A percentile compares a stretch with the other conserved stretches of the same genome.
These are phyloP conservation scores for Rhodotorula kratochvilovae DNA, from an alignment of 768 basidiomycete species.

Conservation along the genomic window DNA sequence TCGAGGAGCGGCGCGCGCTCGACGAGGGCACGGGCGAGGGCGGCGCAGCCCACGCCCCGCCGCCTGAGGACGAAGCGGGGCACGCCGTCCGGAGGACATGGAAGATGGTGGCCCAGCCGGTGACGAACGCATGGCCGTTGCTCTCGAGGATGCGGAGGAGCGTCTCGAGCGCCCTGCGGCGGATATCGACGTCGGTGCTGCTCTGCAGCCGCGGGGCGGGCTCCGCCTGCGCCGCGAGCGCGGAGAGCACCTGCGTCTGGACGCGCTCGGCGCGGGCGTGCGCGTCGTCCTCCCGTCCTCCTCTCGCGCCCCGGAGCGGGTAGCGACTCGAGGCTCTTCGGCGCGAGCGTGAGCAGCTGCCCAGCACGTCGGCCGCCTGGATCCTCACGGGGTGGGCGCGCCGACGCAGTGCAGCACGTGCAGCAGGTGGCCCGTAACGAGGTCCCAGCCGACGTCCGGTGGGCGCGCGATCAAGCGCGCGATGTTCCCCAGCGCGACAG, in stretches of 20 bases:
- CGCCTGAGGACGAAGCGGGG: conserved; percentile 51
- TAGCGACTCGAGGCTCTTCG: conserved; percentile 53
- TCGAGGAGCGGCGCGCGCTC: conserved; percentile 11
- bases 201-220: conserved; percentile 50
- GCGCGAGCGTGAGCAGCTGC: conserved; percentile 72
- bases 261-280: conserved; percentile 64
- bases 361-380: conserved; percentile 80
- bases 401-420: conserved; percentile 64
- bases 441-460: conserved; percentile 66
- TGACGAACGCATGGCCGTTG: conserved; percentile 82
- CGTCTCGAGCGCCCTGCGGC: conserved; percentile 81
- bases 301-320: conserved; percentile 3
- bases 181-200: conserved; percentile 64
- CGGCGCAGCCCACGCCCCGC: background rate
- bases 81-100: conserved; percentile 87
- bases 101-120: conserved; percentile 92
- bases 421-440: conserved; percentile 73
- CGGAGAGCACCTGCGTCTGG: conserved; percentile 78
- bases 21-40: conserved; percentile 11
- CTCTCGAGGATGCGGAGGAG: conserved; percentile 84
- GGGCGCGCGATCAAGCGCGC: conserved; percentile 72
- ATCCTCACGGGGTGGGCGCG: conserved; percentile 72
- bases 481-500: conserved; percentile 74
- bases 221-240: conserved; percentile 72
- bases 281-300: conserved; percentile 54